Evolutionary conservation across 78 protist genomes (phyloP).

Genomic region (Mantamonas sphyraenae): DNA sequence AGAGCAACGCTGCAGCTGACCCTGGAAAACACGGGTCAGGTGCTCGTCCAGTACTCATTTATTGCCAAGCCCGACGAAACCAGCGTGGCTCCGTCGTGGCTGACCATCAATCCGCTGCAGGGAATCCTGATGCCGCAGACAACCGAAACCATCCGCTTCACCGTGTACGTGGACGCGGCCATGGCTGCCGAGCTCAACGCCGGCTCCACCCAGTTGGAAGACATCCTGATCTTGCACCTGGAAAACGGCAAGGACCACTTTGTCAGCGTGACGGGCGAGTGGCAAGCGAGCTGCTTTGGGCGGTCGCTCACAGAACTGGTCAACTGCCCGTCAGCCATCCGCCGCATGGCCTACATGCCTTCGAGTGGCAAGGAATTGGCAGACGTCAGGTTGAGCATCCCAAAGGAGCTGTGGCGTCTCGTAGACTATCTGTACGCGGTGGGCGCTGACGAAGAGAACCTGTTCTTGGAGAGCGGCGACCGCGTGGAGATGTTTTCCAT

Average conservation of each 20-base stretch:
- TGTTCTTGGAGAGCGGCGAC: conserved; percentile 43
- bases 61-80: no score
- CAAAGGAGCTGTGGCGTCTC: conserved; percentile 73
- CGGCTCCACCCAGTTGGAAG: conserved; percentile 39
- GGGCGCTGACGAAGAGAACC: conserved; percentile 28
- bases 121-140: no score
- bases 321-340: background rate
- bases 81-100: no score
- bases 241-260: conserved; percentile 71
- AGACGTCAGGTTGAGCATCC: conserved; percentile 24
- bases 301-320: conserved; percentile 38
- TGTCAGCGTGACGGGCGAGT: conserved; percentile 40
- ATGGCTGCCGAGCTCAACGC: conserved; percentile 30
- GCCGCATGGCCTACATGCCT: conserved; percentile 12
- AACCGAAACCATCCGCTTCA: conserved; percentile 33
- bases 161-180: conserved; percentile 22
- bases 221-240: conserved; percentile 64
- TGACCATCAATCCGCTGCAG: no score
- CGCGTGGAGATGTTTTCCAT: conserved; percentile 29
- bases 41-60: no score
- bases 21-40: no score
- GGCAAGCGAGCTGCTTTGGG: conserved; percentile 45
- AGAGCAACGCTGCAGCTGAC: no score
- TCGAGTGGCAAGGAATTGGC: background rate
- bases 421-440: conserved; percentile 44